Evolutionary conservation across 2,329 filamentous ascomycete species (phyloP).

Genomic region (Aureobasidium sp.): DNA sequence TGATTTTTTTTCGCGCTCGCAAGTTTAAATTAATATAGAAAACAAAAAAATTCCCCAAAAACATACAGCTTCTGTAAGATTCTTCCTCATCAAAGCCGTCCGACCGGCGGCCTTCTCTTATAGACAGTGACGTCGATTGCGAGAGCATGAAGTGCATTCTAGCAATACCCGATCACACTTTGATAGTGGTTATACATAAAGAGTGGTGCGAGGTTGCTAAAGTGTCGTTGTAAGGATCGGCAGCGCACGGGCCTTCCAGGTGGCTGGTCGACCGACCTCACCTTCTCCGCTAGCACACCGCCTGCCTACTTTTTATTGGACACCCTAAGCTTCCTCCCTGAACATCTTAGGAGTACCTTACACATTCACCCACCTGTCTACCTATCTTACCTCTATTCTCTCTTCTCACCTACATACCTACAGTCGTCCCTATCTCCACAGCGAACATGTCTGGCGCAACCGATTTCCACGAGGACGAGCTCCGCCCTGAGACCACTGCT

Average conservation of each 20-base stretch:
- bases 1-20: too few relatives aligned
- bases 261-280: too few relatives aligned
- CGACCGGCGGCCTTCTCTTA: conserved; percentile 39
- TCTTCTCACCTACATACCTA: background rate
- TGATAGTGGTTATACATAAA: too few relatives aligned
- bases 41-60: too few relatives aligned
- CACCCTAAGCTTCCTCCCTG: conserved; percentile 7
- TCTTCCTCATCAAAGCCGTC: conserved; percentile 41
- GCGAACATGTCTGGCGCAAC: conserved; percentile 24
- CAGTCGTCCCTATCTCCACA: background rate
- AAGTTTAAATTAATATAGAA: too few relatives aligned
- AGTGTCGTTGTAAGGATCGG: too few relatives aligned
- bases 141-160: conserved; percentile 32
- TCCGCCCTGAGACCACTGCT: conserved; percentile 77
- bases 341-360: background rate
- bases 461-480: conserved; percentile 58
- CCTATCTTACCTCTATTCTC: background rate
- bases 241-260: too few relatives aligned
- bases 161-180: conserved; percentile 27
- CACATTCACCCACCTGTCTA: background rate
- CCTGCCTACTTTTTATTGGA: too few relatives aligned
- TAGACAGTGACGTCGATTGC: conserved; percentile 38
- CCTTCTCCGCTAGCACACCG: too few relatives aligned
- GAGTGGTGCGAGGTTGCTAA: too few relatives aligned
- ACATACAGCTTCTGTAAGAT: conserved; percentile 37